phyloP scores from a whole-genome alignment of 2,329 filamentous ascomycete species.

The Cercospora zeae-maydis region DNA sequence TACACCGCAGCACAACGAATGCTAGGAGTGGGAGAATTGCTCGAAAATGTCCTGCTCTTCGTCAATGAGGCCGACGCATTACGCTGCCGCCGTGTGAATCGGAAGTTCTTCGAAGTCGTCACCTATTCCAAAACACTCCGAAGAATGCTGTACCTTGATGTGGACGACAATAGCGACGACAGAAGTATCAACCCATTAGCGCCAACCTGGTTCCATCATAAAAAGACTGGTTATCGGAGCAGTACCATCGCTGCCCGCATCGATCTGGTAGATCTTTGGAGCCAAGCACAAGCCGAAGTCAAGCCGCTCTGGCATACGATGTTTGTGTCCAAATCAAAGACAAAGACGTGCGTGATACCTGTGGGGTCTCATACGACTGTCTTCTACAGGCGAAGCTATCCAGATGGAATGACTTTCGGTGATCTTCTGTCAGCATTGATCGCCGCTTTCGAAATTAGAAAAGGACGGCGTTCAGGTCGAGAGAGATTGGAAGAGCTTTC shows the following conservation, averaged over 20 bases:
- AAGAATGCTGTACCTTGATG: conserved; percentile 19
- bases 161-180: conserved; percentile 8
- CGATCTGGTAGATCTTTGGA: conserved; percentile 22
- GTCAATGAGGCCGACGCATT: conserved; percentile 17
- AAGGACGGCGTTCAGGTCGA: conserved; percentile 13
- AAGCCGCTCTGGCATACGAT: conserved; percentile 21
- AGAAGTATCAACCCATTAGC: conserved; percentile 19
- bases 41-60: conserved; percentile 21
- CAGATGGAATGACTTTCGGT: conserved; percentile 25
- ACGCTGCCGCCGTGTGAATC: conserved; percentile 19
- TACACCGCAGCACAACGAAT: conserved; percentile 18
- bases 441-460: conserved; percentile 23
- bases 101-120: conserved; percentile 18
- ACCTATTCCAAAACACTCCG: conserved; percentile 17
- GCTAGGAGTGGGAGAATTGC: conserved; percentile 23
- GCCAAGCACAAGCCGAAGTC: conserved; percentile 10
- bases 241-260: conserved; percentile 23
- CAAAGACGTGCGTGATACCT: conserved; percentile 24
- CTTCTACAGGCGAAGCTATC: conserved; percentile 21
- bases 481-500: conserved; percentile 23
- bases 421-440: conserved; percentile 22
- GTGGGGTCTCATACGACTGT: conserved; percentile 18
- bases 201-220: conserved; percentile 19
- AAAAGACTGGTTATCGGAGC: conserved; percentile 21
- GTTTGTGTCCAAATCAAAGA: conserved; percentile 20